These are phyloP conservation scores for Shiraia bambusicola DNA, from an alignment of 2,329 filamentous ascomycete genomes.

Conservation along the genomic window DNA sequence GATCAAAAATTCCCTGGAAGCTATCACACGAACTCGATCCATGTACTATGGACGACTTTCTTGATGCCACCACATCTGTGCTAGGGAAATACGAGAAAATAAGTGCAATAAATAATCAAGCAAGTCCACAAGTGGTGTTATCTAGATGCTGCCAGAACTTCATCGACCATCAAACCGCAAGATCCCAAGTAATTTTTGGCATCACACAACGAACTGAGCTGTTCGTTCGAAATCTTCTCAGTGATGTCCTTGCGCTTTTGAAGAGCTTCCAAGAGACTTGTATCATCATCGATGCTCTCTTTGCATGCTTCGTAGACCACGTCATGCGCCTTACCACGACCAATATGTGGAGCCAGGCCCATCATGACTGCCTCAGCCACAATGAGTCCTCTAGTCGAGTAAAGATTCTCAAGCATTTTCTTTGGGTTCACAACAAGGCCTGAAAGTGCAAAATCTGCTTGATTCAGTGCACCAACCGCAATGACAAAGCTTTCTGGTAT, in stretches of 20 bases:
- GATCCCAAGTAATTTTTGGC: conserved; percentile 50
- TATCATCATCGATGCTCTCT: conserved; percentile 50
- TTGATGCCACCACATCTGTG: no score
- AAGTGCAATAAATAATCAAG: no score
- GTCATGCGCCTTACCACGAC: conserved; percentile 57
- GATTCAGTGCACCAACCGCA: conserved; percentile 54
- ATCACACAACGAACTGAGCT: conserved; percentile 59
- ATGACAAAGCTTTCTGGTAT: conserved; percentile 58
- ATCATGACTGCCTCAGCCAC: conserved; percentile 64
- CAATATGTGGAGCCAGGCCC: conserved; percentile 56
- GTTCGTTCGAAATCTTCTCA: conserved; percentile 47
- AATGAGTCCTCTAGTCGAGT: conserved; percentile 56
- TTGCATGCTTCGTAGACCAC: conserved; percentile 59
- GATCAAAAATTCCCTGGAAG: no score
- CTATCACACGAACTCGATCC: no score
- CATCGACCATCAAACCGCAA: conserved; percentile 40
- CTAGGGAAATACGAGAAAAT: no score
- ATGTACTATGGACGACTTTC: no score
- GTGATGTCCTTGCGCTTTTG: conserved; percentile 46
- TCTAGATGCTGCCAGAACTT: conserved; percentile 34
- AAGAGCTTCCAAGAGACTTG: conserved; percentile 49
- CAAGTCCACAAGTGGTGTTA: no score
- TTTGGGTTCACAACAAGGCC: conserved; percentile 55
- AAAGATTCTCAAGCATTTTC: conserved; percentile 54
- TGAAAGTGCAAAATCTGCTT: conserved; percentile 56